These are phyloP conservation scores for Scenedesmus sp. DNA, from an alignment of 163 green algal species.

Conservation along the genomic window DNA sequence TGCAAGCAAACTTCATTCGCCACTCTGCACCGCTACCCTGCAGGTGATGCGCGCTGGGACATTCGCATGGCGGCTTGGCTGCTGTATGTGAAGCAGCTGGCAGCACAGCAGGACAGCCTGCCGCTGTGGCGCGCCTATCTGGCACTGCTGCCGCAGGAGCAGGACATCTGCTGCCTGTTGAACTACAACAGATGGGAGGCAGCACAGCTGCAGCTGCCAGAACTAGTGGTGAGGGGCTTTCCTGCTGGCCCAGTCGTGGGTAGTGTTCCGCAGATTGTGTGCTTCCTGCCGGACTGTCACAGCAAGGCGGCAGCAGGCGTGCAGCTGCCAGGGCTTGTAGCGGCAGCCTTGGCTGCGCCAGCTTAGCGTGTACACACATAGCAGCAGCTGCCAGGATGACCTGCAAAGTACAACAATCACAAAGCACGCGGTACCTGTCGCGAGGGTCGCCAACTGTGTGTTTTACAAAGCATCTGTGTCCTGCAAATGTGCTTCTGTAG, in stretches of 20 bases:
- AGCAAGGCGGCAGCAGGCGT: conserved; percentile 50
- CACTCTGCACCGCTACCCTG: background rate
- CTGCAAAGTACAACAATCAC: too few species aligned
- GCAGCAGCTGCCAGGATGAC: too few species aligned
- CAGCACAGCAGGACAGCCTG: background rate
- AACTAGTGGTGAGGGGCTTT: conserved; percentile 50
- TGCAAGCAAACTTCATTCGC: background rate
- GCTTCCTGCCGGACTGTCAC: conserved; percentile 63
- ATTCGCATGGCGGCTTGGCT: conserved; percentile 69
- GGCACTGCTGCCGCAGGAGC: conserved; percentile 52
- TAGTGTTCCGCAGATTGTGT: conserved; percentile 36
- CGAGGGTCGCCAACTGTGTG: too few species aligned
- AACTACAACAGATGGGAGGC: conserved; percentile 55
- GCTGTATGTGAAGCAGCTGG: conserved; percentile 58
- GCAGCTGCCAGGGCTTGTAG: conserved; percentile 58
- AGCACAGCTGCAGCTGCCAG: conserved; percentile 60
- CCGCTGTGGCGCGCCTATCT: conserved; percentile 62
- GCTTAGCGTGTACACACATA: background rate
- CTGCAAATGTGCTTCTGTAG: background rate
- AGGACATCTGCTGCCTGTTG: conserved; percentile 63
- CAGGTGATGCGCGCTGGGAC: conserved; percentile 70
- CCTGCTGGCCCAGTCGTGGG: background rate
- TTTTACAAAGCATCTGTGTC: conserved; percentile 29
- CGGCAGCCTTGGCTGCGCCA: background rate
- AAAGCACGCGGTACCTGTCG: too few species aligned